These are phyloP conservation scores for Aureobasidium namibiae DNA, from an alignment of 2,329 filamentous ascomycete genomes.

Conservation along the genomic window DNA sequence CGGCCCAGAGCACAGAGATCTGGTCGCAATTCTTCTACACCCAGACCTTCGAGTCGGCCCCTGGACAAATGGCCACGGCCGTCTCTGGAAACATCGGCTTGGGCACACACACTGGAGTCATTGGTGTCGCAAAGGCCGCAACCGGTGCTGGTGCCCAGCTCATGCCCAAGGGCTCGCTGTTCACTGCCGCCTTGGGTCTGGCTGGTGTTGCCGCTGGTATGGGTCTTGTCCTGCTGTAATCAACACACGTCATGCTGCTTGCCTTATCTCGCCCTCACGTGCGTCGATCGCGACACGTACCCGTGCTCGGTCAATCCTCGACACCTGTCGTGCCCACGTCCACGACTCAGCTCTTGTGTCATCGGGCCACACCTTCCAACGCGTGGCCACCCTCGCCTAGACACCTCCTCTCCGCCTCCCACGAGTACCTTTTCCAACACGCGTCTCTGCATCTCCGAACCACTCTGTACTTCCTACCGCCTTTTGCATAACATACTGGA, in stretches of 20 bases:
- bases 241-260: neutral
- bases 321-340: neutral
- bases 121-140: conserved; percentile 2
- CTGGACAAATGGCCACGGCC: conserved; percentile 22
- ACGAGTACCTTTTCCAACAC: neutral
- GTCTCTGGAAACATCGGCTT: conserved; percentile 22
- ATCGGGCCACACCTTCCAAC: neutral
- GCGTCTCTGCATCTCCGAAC: neutral
- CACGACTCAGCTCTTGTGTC: neutral
- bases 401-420: neutral
- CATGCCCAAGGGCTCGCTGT: conserved; percentile 2
- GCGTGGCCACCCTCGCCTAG: neutral
- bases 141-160: neutral
- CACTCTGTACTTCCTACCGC: too few relatives aligned
- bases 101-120: conserved; percentile 18
- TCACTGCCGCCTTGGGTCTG: neutral
- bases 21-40: conserved; percentile 23
- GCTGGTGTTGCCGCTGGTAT: conserved; percentile 5
- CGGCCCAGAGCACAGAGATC: conserved; percentile 12
- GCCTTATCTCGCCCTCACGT: neutral
- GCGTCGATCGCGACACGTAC: neutral
- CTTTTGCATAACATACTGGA: neutral
- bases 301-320: neutral
- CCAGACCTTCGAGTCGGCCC: conserved; percentile 23
- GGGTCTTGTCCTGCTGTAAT: conserved; percentile 4